Evolutionary conservation across 345 rosid genomes (phyloP), one percentile per base, ranked within the genome.

Genomic region (Salix suchowensis): DNA sequence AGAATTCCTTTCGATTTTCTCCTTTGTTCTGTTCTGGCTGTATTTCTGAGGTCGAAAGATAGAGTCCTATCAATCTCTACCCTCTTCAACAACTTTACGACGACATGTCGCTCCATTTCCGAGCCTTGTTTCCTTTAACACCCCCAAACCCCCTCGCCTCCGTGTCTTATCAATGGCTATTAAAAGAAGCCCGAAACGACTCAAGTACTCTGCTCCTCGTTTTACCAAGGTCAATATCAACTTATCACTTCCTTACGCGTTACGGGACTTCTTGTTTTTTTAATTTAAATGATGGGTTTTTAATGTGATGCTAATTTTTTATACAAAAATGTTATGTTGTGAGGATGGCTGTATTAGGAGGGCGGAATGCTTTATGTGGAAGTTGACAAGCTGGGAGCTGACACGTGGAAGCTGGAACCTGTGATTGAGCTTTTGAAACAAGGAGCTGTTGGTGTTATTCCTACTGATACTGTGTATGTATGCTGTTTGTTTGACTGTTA

Each of bases 371-470:
- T 91, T 55, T 92, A 82, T 46, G 89, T 90, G 48, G 90, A 95
- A 85, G 97, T 75, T 28, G 92, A 90, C 74, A 90, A 97, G 50
- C 82, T 78, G 0, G 96, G 98, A 67, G 83, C 75, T 40, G 98
- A 92, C 79, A 76, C 77, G 34, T 92, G 97, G 97, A 90, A 89
- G 77, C 79, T 92, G 75, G 88, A 89, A 67, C 88, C 92, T 3
- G 83, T 92, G 19, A 67, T 91, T 55, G 86, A 89, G 11, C 92
- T 92, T 66, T 78, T 95, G 84, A 92, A 88, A 40, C 78, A 88
- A 81, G 97, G 97, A 81, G 98, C 97, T 78, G 97, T 95, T 68
- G 98, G 97, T 36, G 93, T 93, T 77, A 88, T 95, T 72, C 97
- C 98, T 70, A 95, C 98, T 24, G 98, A 95, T 61, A 92, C 97